These are phyloP conservation scores for Trichoderma hamatum DNA, from an alignment of 2,329 filamentous ascomycete species.

Conservation along the genomic window DNA sequence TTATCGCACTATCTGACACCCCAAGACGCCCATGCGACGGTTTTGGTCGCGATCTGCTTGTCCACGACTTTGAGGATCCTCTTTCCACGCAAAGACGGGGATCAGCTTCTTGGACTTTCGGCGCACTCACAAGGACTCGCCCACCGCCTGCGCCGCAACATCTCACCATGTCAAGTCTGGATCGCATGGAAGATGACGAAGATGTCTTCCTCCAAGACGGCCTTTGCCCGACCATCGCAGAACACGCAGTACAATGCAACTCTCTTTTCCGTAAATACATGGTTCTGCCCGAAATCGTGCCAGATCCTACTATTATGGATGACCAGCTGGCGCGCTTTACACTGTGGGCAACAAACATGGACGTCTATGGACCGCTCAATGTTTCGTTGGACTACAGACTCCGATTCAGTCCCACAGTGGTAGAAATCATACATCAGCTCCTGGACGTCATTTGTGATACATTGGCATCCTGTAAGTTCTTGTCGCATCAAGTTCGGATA, in stretches of 20 bases:
- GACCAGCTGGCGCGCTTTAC: conserved; percentile 21
- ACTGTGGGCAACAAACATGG: conserved; percentile 12
- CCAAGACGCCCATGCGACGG: background rate
- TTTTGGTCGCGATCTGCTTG: background rate
- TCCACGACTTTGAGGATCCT: background rate
- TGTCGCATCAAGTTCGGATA: background rate
- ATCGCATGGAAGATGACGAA: conserved; percentile 17
- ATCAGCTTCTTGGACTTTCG: background rate
- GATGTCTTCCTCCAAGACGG: conserved; percentile 21
- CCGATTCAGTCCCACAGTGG: conserved; percentile 11
- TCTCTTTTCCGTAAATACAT: conserved; percentile 7
- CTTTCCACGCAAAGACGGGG: background rate
- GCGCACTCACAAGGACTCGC: background rate
- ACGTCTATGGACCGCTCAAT: conserved; percentile 14
- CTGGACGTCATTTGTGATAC: conserved; percentile 11
- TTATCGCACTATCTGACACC: background rate
- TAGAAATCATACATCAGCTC: conserved; percentile 9
- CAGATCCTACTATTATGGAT: background rate
- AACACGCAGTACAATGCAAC: conserved; percentile 6
- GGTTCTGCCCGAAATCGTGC: conserved; percentile 1
- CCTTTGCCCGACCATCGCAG: conserved; percentile 8
- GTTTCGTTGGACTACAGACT: conserved; percentile 17
- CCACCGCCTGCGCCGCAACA: background rate
- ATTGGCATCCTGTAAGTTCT: background rate
- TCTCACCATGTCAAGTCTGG: background rate